A percentile compares a stretch with the other conserved stretches of the same genome.
Conservation (phyloP, 306 rosid species). For the Vachellia pachyceras region DNA sequence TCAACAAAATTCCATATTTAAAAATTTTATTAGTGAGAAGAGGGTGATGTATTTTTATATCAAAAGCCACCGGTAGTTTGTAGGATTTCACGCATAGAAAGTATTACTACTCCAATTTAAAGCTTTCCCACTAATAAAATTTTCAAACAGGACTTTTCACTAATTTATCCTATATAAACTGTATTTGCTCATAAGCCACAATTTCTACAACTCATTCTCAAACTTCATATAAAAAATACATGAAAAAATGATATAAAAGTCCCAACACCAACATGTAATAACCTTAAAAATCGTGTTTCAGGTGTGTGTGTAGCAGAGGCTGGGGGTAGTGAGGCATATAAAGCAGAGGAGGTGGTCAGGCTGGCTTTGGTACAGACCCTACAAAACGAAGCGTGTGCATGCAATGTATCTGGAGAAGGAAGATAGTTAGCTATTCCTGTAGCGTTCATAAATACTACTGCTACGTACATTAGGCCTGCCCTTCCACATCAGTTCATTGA, state of each 20-base stretch:
- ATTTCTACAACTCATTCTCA: not conserved
- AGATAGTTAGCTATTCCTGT: not conserved
- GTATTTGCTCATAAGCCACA: not conserved
- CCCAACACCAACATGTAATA: not conserved
- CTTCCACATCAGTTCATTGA: slow-evolving; percentile 34
- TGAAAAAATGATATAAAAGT: not conserved
- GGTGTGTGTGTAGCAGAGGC: too few species aligned
- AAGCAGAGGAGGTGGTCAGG: slow-evolving; percentile 38
- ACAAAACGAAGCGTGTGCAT: slow-evolving; percentile 25
- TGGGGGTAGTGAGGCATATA: not conserved
- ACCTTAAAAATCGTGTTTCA: not conserved
- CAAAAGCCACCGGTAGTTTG: too few species aligned
- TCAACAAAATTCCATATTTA: too few species aligned
- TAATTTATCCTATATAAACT: too few species aligned
- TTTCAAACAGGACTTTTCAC: too few species aligned
- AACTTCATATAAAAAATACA: not conserved
- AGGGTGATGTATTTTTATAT: too few species aligned
- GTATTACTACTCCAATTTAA: too few species aligned
- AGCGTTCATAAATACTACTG: not conserved
- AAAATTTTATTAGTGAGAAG: too few species aligned
- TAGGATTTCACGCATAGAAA: too few species aligned
- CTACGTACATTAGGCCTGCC: not conserved
- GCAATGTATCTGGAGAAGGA: slow-evolving; percentile 24
- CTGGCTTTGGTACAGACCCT: slow-evolving; percentile 53
- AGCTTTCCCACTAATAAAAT: too few species aligned